phyloP scores from a whole-genome alignment of 306 rosid genomes.

The Cucurbita pepo region DNA sequence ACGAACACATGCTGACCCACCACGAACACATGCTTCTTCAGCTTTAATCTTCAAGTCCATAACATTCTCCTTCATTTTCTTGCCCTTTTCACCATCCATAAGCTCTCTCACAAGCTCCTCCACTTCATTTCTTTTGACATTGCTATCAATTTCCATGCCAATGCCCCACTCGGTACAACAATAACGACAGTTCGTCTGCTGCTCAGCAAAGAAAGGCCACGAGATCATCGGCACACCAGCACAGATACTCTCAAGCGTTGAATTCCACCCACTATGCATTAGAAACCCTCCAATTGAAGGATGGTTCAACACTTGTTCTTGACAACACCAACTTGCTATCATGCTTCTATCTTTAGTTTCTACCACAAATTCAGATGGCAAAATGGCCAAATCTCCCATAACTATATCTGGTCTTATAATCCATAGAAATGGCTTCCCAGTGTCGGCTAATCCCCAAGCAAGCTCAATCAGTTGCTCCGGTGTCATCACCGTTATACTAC shows the following conservation, averaged over 20 bases:
- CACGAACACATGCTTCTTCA: not conserved
- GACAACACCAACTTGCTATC: constrained; percentile 31
- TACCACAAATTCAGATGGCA: constrained; percentile 13
- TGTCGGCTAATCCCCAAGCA: constrained; percentile 31
- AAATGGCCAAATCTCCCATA: constrained; percentile 4
- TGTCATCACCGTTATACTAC: constrained; percentile 24
- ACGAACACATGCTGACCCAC: not conserved
- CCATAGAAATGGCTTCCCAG: constrained; percentile 25
- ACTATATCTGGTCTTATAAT: constrained; percentile 36
- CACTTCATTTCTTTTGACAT: constrained; percentile 29
- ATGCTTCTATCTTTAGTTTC: constrained; percentile 21
- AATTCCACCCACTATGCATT: not conserved
- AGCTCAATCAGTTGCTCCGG: constrained; percentile 23
- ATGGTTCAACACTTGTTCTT: constrained; percentile 35
- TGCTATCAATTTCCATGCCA: constrained; percentile 19
- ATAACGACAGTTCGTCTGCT: constrained; percentile 12
- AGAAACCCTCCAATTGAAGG: constrained; percentile 25
- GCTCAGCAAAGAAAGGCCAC: constrained; percentile 33
- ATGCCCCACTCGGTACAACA: constrained; percentile 26
- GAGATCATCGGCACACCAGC: constrained; percentile 22
- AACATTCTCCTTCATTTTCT: constrained; percentile 18
- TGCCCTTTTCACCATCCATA: constrained; percentile 29
- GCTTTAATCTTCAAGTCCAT: constrained; percentile 3
- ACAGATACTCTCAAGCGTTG: constrained; percentile 31
- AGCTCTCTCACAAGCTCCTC: constrained; percentile 31